Conservation (phyloP, 495 filamentous ascomycete species). For the Hypoxylon rickii region DNA sequence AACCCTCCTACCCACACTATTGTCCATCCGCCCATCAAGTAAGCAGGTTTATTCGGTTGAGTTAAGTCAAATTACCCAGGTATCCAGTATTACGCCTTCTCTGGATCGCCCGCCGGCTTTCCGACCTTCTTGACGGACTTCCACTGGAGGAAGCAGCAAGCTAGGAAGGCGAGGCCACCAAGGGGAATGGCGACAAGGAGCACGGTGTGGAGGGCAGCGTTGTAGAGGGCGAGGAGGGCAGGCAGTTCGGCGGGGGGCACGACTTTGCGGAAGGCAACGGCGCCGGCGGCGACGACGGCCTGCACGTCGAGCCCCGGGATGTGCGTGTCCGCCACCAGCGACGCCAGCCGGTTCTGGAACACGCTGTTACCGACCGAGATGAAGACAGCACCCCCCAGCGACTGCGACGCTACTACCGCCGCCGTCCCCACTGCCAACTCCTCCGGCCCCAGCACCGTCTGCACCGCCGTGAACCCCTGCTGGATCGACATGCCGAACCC, state of each 20-base stretch:
- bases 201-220: slow-evolving; percentile 38
- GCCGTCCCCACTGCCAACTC: slow-evolving; percentile 62
- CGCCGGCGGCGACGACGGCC: slow-evolving; percentile 47
- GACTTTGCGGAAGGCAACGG: slow-evolving; percentile 50
- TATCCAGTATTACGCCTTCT: too few relatives aligned
- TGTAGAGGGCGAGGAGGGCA: slow-evolving; percentile 36
- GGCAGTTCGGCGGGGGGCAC: slow-evolving; percentile 39
- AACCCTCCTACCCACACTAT: not conserved
- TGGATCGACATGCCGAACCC: slow-evolving; percentile 67
- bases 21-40: not conserved
- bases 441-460: slow-evolving; percentile 51
- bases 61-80: too few relatives aligned
- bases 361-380: slow-evolving; percentile 58
- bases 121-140: slow-evolving; percentile 52
- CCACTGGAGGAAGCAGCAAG: slow-evolving; percentile 52
- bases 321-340: slow-evolving; percentile 11
- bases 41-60: too few relatives aligned
- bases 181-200: slow-evolving; percentile 42
- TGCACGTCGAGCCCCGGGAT: slow-evolving; percentile 39
- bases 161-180: slow-evolving; percentile 42
- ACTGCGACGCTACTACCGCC: slow-evolving; percentile 61
- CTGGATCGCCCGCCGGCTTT: not conserved
- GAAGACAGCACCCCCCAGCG: slow-evolving; percentile 64
- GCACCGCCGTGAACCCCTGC: slow-evolving; percentile 56
- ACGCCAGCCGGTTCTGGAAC: slow-evolving; percentile 27